A percentile compares a stretch with the other conserved stretches of the same genome.
Evolutionary conservation across 2,329 filamentous ascomycete genomes (phyloP).

Genomic region (Endocalyx cinctus): DNA sequence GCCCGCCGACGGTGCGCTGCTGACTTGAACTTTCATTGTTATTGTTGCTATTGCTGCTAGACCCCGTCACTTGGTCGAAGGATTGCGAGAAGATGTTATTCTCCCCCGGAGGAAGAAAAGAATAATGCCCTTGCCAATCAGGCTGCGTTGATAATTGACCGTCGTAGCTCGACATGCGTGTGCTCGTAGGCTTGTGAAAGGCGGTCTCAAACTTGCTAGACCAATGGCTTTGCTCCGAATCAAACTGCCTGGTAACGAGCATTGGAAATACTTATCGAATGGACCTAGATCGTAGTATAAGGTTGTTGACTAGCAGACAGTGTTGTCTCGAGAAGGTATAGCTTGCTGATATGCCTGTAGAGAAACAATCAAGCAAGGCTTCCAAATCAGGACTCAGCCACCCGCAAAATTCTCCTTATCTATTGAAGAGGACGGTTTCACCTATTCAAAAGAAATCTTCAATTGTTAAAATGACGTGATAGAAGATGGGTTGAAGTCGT

Average conservation of each 20-base stretch:
- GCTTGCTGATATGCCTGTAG: no score
- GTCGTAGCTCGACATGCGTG: constrained; percentile 57
- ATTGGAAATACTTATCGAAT: constrained; percentile 38
- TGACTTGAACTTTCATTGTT: constrained; percentile 29
- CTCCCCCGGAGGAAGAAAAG: constrained; percentile 43
- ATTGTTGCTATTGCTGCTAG: constrained; percentile 30
- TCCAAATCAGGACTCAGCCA: no score
- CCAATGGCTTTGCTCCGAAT: constrained; percentile 52
- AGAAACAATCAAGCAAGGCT: no score
- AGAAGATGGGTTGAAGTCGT: no score
- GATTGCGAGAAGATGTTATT: constrained; percentile 40
- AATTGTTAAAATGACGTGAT: no score
- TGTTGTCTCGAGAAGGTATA: no score
- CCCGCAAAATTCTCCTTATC: no score
- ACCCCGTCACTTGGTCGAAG: constrained; percentile 36
- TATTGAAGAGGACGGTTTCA: no score
- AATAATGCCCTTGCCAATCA: constrained; percentile 54
- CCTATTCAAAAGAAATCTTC: no score
- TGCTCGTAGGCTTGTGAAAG: constrained; percentile 39
- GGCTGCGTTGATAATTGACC: constrained; percentile 48
- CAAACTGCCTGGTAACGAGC: constrained; percentile 52
- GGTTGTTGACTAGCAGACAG: no score
- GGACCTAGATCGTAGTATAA: no score
- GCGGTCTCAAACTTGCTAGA: constrained; percentile 47
- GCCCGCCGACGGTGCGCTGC: constrained; percentile 32